phyloP scores from a whole-genome alignment of 2,329 filamentous ascomycete genomes.

The Cladosporium austrohemisphaericum region DNA sequence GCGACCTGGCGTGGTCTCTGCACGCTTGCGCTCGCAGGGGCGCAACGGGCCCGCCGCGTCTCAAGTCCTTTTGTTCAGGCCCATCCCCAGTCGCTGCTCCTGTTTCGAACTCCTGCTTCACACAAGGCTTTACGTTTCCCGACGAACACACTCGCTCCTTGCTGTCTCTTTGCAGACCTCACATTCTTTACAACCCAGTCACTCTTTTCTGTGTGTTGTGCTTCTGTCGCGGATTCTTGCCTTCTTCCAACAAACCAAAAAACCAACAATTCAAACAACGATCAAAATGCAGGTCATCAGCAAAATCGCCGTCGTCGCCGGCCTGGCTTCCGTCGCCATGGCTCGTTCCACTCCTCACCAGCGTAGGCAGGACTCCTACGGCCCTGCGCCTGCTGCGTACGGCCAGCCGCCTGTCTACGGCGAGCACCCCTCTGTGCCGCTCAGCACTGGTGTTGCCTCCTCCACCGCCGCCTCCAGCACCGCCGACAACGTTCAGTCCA shows the following conservation, averaged over 20 bases:
- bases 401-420: conserved; percentile 16
- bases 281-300: conserved; percentile 26
- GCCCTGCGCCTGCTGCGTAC: conserved; percentile 19
- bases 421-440: conserved; percentile 12
- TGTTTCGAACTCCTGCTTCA: conserved; percentile 7
- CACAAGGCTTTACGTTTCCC: conserved; percentile 25
- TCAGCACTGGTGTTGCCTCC: conserved; percentile 15
- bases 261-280: conserved; percentile 16
- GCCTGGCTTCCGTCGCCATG: conserved; percentile 26
- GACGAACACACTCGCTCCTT: conserved; percentile 23
- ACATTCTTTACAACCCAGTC: conserved; percentile 32
- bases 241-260: conserved; percentile 18
- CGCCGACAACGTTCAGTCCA: conserved; percentile 16
- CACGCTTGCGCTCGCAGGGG: conserved; percentile 13
- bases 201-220: conserved; percentile 29
- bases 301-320: conserved; percentile 31
- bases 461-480: conserved; percentile 13
- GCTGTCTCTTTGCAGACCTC: conserved; percentile 29
- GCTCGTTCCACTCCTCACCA: conserved; percentile 17
- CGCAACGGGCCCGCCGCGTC: conserved; percentile 3
- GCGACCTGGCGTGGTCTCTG: conserved; percentile 9
- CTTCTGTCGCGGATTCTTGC: conserved; percentile 22
- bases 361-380: conserved; percentile 15
- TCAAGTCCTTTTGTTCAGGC: conserved; percentile 12
- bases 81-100: conserved; percentile 12